Evolutionary conservation across 768 basidiomycete species (phyloP).

Genomic region (Phaeolepiota aurea): DNA sequence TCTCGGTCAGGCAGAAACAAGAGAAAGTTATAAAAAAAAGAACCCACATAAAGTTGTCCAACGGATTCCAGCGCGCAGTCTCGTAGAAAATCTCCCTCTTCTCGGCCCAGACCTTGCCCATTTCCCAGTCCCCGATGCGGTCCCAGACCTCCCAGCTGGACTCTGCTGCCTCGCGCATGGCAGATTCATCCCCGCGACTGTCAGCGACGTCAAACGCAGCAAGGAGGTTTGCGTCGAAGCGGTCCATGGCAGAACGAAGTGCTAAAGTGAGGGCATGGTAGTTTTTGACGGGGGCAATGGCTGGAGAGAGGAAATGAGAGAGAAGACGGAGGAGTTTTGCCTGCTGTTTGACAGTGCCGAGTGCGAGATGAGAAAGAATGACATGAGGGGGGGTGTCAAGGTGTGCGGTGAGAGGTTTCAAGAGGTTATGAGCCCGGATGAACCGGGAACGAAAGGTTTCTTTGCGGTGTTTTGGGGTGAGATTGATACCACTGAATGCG

Average conservation of each 20-base stretch:
- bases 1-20: too few species aligned
- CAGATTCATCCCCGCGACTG: constrained; percentile 55
- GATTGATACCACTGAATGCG: constrained; percentile 11
- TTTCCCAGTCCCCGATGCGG: constrained; percentile 65
- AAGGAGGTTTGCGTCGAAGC: constrained; percentile 83
- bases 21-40: constrained; percentile 1
- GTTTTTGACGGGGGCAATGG: constrained; percentile 60
- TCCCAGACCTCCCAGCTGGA: constrained; percentile 84
- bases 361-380: constrained; percentile 50
- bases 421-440: constrained; percentile 53
- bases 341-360: constrained; percentile 41
- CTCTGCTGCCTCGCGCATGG: constrained; percentile 76
- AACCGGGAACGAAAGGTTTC: constrained; percentile 47
- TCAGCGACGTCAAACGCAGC: constrained; percentile 87
- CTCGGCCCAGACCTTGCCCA: constrained; percentile 93
- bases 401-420: constrained; percentile 50
- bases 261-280: constrained; percentile 58
- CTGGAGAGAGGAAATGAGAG: constrained; percentile 61
- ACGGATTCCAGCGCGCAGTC: constrained; percentile 66
- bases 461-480: constrained; percentile 9
- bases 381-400: constrained; percentile 59
- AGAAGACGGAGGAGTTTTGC: constrained; percentile 69
- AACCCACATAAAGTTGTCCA: constrained; percentile 74
- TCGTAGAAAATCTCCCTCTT: constrained; percentile 93
- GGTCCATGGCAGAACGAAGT: constrained; percentile 72